These are phyloP conservation scores for Perkinsus marinus DNA, from an alignment of 169 alveolate genomes.

Conservation along the genomic window DNA sequence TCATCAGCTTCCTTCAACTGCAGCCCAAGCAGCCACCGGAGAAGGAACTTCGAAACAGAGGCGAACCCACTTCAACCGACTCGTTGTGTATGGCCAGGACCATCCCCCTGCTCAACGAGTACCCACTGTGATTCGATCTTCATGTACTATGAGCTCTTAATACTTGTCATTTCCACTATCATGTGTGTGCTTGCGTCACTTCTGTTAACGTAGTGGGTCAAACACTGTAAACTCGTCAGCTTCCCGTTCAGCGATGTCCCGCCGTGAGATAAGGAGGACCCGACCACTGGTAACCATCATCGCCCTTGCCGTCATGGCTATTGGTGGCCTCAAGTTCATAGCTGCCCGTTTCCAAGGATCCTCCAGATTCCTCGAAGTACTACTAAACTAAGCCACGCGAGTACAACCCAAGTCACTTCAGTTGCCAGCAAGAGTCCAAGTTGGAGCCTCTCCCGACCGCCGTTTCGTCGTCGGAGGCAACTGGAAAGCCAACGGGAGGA, in stretches of 20 bases:
- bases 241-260: background rate
- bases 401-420: background rate
- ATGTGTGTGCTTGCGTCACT: too few relatives aligned
- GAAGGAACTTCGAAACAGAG: too few relatives aligned
- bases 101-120: too few relatives aligned
- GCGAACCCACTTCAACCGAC: too few relatives aligned
- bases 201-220: too few relatives aligned
- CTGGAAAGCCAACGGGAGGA: constrained; percentile 87
- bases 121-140: too few relatives aligned
- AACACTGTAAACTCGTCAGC: background rate
- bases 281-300: background rate
- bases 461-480: constrained; percentile 69
- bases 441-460: background rate
- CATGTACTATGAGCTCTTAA: too few relatives aligned
- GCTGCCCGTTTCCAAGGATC: background rate
- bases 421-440: background rate
- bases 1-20: background rate
- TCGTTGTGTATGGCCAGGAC: too few relatives aligned
- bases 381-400: too few relatives aligned
- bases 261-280: background rate
- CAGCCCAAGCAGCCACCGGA: background rate
- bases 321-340: background rate
- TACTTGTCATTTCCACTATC: too few relatives aligned
- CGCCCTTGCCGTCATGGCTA: background rate
- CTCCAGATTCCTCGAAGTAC: too few relatives aligned